Conservation (phyloP, 1,284 basidiomycete genomes). For the Pyrrhoderma noxium region DNA sequence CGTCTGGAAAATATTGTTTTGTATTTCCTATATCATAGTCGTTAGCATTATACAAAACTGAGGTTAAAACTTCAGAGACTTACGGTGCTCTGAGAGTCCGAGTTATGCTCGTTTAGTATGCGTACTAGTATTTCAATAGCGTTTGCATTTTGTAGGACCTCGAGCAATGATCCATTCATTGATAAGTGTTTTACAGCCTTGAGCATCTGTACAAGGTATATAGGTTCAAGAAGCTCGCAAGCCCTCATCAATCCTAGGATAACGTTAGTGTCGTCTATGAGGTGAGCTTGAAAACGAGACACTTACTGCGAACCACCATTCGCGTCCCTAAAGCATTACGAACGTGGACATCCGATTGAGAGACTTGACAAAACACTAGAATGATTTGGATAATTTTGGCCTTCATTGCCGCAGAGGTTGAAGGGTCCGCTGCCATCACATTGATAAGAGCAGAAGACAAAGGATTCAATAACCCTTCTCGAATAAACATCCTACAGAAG, state of each 20-base stretch:
- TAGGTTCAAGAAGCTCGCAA: constrained; percentile 75
- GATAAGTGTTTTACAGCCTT: constrained; percentile 96
- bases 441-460: constrained; percentile 84
- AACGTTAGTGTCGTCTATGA: constrained; percentile 5
- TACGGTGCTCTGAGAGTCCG: constrained; percentile 77
- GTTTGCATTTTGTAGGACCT: constrained; percentile 93
- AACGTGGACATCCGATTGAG: constrained; percentile 89
- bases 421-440: constrained; percentile 72
- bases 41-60: constrained; percentile 3
- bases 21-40: constrained; percentile 65
- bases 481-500: constrained; percentile 96
- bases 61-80: constrained; percentile 24
- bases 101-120: constrained; percentile 75
- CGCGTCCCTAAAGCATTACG: constrained; percentile 86
- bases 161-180: constrained; percentile 84
- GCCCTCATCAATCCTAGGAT: constrained; percentile 71
- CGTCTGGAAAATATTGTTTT: constrained; percentile 90
- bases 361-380: constrained; percentile 91
- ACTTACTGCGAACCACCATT: constrained; percentile 82
- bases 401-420: constrained; percentile 68
- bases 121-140: constrained; percentile 86
- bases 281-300: constrained; percentile 6
- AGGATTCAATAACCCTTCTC: constrained; percentile 91
- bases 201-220: constrained; percentile 81
- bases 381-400: constrained; percentile 86